These are phyloP conservation scores for Fusarium caatingaense DNA, from an alignment of 2,329 filamentous ascomycete species.

Conservation along the genomic window DNA sequence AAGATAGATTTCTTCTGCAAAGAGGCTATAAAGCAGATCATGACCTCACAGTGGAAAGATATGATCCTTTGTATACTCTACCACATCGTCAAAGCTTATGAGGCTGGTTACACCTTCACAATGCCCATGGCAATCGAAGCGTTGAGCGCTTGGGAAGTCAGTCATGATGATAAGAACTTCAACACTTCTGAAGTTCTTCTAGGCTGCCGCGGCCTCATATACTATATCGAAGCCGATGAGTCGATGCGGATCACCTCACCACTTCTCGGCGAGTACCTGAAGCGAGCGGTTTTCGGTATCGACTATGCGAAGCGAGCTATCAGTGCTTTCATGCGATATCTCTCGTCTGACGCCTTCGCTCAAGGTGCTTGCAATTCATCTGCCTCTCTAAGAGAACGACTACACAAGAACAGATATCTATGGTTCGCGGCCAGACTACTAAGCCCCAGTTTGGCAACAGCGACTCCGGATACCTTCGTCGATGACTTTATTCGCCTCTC, in stretches of 20 bases:
- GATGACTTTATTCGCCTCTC: background rate
- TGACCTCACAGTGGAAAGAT: background rate
- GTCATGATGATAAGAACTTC: background rate
- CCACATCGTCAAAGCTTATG: background rate
- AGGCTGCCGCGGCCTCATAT: background rate
- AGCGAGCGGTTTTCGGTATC: background rate
- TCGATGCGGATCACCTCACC: background rate
- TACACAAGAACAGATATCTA: background rate
- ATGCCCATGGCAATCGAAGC: slow-evolving; percentile 6
- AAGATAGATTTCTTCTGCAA: background rate
- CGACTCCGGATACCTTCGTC: background rate
- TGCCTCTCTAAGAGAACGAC: background rate
- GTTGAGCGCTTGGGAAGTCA: background rate
- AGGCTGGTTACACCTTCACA: background rate
- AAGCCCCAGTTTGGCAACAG: background rate
- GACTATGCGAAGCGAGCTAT: background rate
- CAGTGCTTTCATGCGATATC: background rate
- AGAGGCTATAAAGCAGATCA: background rate
- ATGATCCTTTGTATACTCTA: background rate
- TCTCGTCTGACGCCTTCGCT: background rate
- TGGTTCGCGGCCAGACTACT: slow-evolving; percentile 7
- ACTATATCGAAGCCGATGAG: background rate
- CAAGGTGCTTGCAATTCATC: slow-evolving; percentile 1
- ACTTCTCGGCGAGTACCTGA: background rate
- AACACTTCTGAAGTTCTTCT: background rate